Evolutionary conservation across 176 grass and related monocot genomes (phyloP).

Genomic region (Echinochloa phyllopogon): DNA sequence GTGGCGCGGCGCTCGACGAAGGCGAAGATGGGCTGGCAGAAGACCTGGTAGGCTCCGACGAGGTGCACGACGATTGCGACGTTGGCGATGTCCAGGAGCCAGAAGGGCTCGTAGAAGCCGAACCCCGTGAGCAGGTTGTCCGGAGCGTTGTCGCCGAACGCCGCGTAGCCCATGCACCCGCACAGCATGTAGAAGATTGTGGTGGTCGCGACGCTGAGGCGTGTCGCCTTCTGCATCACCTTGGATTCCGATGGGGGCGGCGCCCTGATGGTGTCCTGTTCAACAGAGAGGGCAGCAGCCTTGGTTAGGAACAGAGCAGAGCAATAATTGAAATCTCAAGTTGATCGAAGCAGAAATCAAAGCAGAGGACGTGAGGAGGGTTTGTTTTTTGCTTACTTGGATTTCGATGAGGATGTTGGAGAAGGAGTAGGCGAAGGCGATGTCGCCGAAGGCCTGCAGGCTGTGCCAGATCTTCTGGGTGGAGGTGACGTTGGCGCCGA

Average conservation of each 20-base stretch:
- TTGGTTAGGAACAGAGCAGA: background rate
- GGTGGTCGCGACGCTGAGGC: constrained; percentile 39
- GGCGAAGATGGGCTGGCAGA: constrained; percentile 64
- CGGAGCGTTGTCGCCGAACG: constrained; percentile 51
- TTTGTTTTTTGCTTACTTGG: too few relatives aligned
- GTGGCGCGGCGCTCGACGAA: constrained; percentile 51
- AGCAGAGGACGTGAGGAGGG: background rate
- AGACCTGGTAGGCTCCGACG: constrained; percentile 66
- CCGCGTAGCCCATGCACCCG: constrained; percentile 66
- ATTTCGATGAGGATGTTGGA: constrained; percentile 58
- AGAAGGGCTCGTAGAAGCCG: constrained; percentile 70
- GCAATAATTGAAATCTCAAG: background rate
- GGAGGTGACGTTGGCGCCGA: constrained; percentile 26
- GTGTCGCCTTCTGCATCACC: constrained; percentile 63
- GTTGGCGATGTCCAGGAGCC: constrained; percentile 67
- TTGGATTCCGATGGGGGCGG: constrained; percentile 57
- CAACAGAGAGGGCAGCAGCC: background rate
- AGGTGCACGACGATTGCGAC: constrained; percentile 66
- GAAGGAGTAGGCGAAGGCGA: constrained; percentile 62
- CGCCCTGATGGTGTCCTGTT: constrained; percentile 61
- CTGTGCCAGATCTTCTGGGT: constrained; percentile 45
- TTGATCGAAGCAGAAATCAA: too few relatives aligned
- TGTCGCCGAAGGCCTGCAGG: constrained; percentile 59
- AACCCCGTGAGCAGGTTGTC: constrained; percentile 65
- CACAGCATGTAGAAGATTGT: constrained; percentile 64